Conservation (phyloP, 2,329 filamentous ascomycete species). For the Ceratocystis cacaofunesta region DNA sequence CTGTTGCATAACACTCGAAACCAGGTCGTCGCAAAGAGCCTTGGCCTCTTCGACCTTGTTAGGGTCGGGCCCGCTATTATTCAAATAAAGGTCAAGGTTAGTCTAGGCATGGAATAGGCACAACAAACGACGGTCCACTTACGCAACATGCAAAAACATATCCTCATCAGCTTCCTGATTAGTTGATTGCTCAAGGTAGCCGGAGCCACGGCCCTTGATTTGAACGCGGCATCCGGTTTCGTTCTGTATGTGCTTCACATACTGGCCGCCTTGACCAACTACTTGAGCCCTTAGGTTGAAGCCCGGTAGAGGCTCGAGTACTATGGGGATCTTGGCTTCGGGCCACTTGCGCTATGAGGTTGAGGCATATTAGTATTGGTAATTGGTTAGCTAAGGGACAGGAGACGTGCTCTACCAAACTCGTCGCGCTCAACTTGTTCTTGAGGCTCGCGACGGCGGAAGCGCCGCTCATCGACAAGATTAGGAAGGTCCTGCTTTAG, state of each 20-base stretch:
- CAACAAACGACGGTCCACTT: constrained; percentile 27
- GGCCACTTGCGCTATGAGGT: constrained; percentile 81
- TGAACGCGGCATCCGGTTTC: constrained; percentile 92
- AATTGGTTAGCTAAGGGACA: background rate
- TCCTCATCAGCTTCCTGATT: constrained; percentile 83
- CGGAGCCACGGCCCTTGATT: constrained; percentile 92
- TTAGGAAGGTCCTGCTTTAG: constrained; percentile 95
- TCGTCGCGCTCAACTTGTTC: constrained; percentile 80
- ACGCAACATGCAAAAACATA: constrained; percentile 96
- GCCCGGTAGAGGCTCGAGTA: constrained; percentile 76
- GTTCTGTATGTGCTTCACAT: constrained; percentile 96
- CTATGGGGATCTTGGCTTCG: constrained; percentile 84
- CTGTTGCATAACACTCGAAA: constrained; percentile 72
- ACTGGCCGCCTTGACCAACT: constrained; percentile 82
- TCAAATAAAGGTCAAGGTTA: constrained; percentile 22
- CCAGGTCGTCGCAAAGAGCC: constrained; percentile 73
- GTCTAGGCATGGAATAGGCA: constrained; percentile 15
- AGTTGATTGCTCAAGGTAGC: constrained; percentile 82
- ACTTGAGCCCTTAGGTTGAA: constrained; percentile 96
- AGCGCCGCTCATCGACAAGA: constrained; percentile 84
- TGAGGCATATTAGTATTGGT: constrained; percentile 15
- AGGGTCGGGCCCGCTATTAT: constrained; percentile 63
- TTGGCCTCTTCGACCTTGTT: constrained; percentile 77
- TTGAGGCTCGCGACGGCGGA: constrained; percentile 64
- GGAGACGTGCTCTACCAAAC: constrained; percentile 56